Evolutionary conservation across 805 yeast species (phyloP), one percentile per base, ranked within the genome.

Genomic region (Tetrapisispora phaffii): DNA sequence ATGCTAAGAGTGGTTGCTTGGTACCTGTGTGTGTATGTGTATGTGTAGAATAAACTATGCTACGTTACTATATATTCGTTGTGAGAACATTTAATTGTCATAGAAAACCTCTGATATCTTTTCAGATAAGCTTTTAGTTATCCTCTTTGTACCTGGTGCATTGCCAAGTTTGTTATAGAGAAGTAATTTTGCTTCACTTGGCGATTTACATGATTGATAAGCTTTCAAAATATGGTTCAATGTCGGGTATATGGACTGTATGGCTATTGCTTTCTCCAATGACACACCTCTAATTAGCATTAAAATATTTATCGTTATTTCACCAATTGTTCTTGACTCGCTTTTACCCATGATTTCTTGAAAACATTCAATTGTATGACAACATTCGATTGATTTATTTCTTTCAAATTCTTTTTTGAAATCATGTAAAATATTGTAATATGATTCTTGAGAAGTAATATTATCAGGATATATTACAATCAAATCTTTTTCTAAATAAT

Each of bases 231-330:
- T 68, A 17, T 57, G 59, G 31, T 67, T 66, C 0, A 97, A 93
- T 0, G 97, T 89, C 2, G 79, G 77, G 57, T 71, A 93, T 35
- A 71, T 59, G 17, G 69, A 68, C 62, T 89, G 97, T 9, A 93
- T 79, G 7, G 77, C 77, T 9, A 78, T 58, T 0, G 98, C 98
- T 58, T 85, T 87, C 50, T 90, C 97, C 26, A 85, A 65, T 0
- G 95, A 78, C 1, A 93, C 71, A 0, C 97, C 98, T 48, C 76
- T 74, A 2, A 84, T 73, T 2, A 88, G 76, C 82, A 88, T 77
- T 20, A 93, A 71, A 81, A 87, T 79, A 38, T 76, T 70, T 1
- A 87, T 66, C 53, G 79, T 90, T 54, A 86, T 66, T 50, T 90
- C 96, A 39, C 77, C 78, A 0, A 86, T 77, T 0, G 95, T 84